A percentile compares a stretch with the other conserved stretches of the same genome.
phyloP scores from a whole-genome alignment of 2,329 filamentous ascomycete genomes.

The Fusarium begoniae region DNA sequence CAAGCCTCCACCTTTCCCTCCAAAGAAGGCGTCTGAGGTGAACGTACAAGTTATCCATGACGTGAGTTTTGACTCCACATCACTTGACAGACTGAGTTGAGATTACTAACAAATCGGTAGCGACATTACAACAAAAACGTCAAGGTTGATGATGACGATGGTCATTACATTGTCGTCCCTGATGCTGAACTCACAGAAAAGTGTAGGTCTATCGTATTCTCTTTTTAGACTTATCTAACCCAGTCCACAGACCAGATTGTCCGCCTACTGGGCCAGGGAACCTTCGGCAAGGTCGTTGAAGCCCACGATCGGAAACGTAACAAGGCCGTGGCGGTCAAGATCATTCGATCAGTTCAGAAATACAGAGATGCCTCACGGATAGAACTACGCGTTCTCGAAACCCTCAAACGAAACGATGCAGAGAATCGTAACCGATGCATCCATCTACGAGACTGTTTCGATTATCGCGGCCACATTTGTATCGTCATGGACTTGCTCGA shows the following conservation, averaged over 20 bases:
- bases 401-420: constrained; percentile 88
- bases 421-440: constrained; percentile 96
- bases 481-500: constrained; percentile 81
- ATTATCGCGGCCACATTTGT: constrained; percentile 97
- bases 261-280: constrained; percentile 92
- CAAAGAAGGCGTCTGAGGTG: constrained; percentile 88
- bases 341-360: constrained; percentile 97
- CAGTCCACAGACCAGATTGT: constrained; percentile 78
- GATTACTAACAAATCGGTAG: constrained; percentile 33
- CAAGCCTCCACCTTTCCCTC: constrained; percentile 84
- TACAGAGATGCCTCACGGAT: constrained; percentile 97
- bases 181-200: constrained; percentile 86
- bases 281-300: constrained; percentile 97
- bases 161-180: constrained; percentile 93
- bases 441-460: constrained; percentile 94
- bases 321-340: constrained; percentile 91
- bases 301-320: constrained; percentile 82
- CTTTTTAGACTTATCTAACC: background rate
- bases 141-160: constrained; percentile 95
- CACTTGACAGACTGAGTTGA: background rate
- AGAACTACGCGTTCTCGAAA: constrained; percentile 91
- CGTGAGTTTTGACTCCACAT: constrained; percentile 57
- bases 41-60: constrained; percentile 69
- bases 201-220: constrained; percentile 70
- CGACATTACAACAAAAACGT: constrained; percentile 62